Evolutionary conservation across 208 protist genomes (phyloP), one percentile per base, ranked within the genome.

Genomic region (Phytomonas sp.): DNA sequence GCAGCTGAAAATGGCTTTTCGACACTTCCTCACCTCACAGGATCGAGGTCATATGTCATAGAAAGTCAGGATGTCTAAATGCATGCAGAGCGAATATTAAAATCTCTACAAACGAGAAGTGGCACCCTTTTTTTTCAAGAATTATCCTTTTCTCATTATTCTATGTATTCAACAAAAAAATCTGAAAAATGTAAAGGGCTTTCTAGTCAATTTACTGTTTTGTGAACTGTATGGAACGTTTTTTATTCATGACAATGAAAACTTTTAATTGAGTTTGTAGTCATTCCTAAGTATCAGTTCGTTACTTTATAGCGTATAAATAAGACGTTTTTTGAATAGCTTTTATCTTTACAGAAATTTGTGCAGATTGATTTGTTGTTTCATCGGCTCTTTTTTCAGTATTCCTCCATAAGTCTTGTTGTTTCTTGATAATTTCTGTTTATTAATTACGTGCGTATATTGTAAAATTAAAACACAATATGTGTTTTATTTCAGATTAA

Each of bases 1-100:
- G 19, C 71, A 91, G 63, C 76, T 96, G 36, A 83, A 80, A 29
- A 72, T 71, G 14, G 74, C 80, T 31, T 78, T 92, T 32, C 23
- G 83, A 26, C 69, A 76, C 12, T 42, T 82, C 61, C 77, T 81
- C 23, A 40, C 66, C 30, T 29, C 76, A 29, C 66, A 65, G 23
- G 77, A 81, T 30, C 75, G 75, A 8, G 63, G 65, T 1, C 83
- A 83, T 70, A 70, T 84, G 77, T 61, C 75, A 67, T 87, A 62
- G 67, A 1, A 42, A 19, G 1, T 62, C 29, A 56, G 45, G 5
- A 63, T 23, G 45, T 1, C 19, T 26, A 23, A 4, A 19, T 37
- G 34, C 3, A 37, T 37, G 2, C 26, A 2, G 6, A 19, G 6
- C 19, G 45, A 56, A 26, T 16, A 56, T 26, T 56, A 26, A 56